Base-by-base conservation (phyloP, 495 filamentous ascomycete genomes). In the Cercophora newfieldiana region DNA sequence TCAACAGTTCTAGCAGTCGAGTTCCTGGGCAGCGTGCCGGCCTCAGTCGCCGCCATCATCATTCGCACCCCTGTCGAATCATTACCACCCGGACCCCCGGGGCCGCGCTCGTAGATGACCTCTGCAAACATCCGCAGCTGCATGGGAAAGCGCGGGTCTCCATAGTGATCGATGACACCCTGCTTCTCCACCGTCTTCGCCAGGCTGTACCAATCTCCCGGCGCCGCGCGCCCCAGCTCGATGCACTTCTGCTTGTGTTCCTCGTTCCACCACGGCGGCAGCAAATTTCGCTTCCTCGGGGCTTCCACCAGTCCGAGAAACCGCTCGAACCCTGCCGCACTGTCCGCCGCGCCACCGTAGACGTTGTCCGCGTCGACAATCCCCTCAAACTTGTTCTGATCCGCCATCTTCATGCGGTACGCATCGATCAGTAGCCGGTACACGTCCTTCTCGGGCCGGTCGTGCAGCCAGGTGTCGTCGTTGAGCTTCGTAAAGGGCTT, bases 391-490 rank as follows among this genome's bases (percentile, higher is more conserved):
- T 10, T 71, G 63, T 74, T 69, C 3, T 72, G 65, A 65, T 85
- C 81, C 7, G 81, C 77, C n/a, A 80, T 48, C 8, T 79, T 76
- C 59, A 84, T 49, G 54, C 81, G 81, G 70, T 82, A 84, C 44
- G 64, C 54, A 66, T 86, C 82, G 62, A 85, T 78, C 26, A 85
- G 75, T 0, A 84, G 75, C 44, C 70, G 72, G 69, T 74, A 82
- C 12, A 80, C 76, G 30, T 83, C 81, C 47, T 69, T 66, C 60
- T 82, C 70, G 3, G 80, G 67, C 28, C 78, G 77, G 54, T 71
- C 68, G 69, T 80, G 72, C 4, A 82, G 76, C 60, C 68, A 82
- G 16, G 69, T 78, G 50, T 67, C 64, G 24, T 66, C 57, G 22
- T 69, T 57, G 47, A 81, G 70, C 49, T 67, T 66, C 16, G 68